Conservation (phyloP, 192 early-diverging fungal genomes). For the Physocladia obscura region DNA sequence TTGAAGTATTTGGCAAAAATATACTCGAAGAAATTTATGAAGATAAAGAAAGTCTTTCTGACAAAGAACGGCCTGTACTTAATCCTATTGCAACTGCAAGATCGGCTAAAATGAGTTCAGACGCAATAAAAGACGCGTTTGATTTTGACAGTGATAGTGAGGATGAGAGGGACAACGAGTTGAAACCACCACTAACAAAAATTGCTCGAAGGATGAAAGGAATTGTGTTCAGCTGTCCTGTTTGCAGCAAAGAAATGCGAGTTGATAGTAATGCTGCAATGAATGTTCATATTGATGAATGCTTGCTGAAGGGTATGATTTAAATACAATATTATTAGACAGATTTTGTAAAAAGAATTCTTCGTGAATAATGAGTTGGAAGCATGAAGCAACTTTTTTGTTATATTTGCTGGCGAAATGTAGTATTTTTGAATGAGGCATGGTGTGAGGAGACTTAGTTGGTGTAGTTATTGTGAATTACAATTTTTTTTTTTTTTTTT, state of each 20-base stretch:
- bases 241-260: slow-evolving; percentile 10
- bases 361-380: no score
- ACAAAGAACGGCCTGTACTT: background rate
- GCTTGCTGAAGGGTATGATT: background rate
- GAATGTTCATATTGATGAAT: slow-evolving; percentile 17
- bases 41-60: background rate
- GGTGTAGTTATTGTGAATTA: no score
- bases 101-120: background rate
- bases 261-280: slow-evolving; percentile 6
- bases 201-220: background rate
- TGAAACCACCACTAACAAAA: background rate
- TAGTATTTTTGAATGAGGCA: no score
- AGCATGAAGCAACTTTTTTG: no score
- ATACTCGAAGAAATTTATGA: background rate
- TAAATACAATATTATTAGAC: no score
- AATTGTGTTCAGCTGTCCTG: slow-evolving; percentile 1
- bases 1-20: background rate
- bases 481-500: no score
- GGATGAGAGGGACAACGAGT: background rate
- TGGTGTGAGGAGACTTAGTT: no score
- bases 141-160: background rate
- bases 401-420: no score
- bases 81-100: background rate
- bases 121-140: background rate
- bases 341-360: no score